Conservation (phyloP, 2,329 filamentous ascomycete species). For the Colletotrichum tabaci region DNA sequence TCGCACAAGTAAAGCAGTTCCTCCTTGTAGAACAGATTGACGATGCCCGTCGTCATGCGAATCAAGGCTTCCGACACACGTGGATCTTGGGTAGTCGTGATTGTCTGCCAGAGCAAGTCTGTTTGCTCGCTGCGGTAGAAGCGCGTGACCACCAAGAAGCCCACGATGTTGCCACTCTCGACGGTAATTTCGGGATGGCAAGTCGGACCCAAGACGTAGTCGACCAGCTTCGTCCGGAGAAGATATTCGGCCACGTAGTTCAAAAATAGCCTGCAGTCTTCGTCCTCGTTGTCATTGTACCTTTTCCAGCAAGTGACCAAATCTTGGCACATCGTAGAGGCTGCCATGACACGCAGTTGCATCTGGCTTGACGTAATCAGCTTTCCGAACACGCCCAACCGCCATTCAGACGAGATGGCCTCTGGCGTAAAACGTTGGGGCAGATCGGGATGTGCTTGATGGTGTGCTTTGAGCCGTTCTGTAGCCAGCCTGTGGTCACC, state of each 20-base stretch:
- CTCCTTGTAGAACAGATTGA: conserved; percentile 63
- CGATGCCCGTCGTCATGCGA: conserved; percentile 70
- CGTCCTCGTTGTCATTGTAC: conserved; percentile 63
- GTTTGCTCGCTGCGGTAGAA: conserved; percentile 81
- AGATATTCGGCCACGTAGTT: conserved; percentile 80
- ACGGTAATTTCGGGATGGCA: conserved; percentile 93
- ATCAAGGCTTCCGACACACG: conserved; percentile 87
- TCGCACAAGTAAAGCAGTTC: conserved; percentile 76
- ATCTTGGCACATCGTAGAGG: conserved; percentile 80
- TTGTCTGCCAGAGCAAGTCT: conserved; percentile 87
- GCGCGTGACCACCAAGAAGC: conserved; percentile 86
- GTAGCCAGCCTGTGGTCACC: conserved; percentile 54
- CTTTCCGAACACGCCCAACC: conserved; percentile 76
- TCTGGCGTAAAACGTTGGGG: conserved; percentile 58
- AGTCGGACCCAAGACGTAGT: conserved; percentile 90
- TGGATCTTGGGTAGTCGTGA: conserved; percentile 86
- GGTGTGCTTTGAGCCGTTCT: conserved; percentile 52
- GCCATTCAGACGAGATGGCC: conserved; percentile 76
- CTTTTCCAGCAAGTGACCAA: conserved; percentile 78
- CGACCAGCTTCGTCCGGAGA: conserved; percentile 78
- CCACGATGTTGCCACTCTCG: conserved; percentile 86
- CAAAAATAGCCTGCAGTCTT: conserved; percentile 65
- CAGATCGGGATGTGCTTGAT: conserved; percentile 55
- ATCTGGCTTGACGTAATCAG: conserved; percentile 89
- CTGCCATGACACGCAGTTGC: conserved; percentile 87